A percentile compares a stretch with the other conserved stretches of the same genome.
Evolutionary conservation across 2,329 filamentous ascomycete species (phyloP).

Genomic region (Xylariomycetidae sp.): DNA sequence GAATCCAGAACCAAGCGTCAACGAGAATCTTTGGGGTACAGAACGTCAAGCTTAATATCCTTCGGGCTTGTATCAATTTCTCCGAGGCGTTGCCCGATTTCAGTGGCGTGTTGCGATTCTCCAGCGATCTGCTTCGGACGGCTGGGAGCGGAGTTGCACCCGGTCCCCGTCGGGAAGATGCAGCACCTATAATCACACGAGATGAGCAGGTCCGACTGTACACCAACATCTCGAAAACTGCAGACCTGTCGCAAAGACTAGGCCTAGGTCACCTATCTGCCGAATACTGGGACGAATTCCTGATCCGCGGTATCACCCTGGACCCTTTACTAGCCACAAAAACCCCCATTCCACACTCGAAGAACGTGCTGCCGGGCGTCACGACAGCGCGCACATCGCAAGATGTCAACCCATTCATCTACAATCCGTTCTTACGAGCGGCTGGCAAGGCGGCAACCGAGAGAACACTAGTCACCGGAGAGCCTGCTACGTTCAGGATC

Average conservation of each 20-base stretch:
- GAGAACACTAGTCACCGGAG: slow-evolving; percentile 69
- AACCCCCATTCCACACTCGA: slow-evolving; percentile 60
- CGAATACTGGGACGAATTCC: slow-evolving; percentile 95
- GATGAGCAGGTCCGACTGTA: slow-evolving; percentile 84
- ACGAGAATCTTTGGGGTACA: slow-evolving; percentile 68
- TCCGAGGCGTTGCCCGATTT: slow-evolving; percentile 93
- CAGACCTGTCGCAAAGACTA: slow-evolving; percentile 68
- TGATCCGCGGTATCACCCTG: slow-evolving; percentile 71
- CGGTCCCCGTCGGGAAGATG: slow-evolving; percentile 60
- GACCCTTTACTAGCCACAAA: slow-evolving; percentile 55
- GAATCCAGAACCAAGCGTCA: slow-evolving; percentile 54
- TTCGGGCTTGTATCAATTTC: slow-evolving; percentile 86
- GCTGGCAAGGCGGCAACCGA: slow-evolving; percentile 55
- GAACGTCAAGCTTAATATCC: slow-evolving; percentile 75
- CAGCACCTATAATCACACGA: slow-evolving; percentile 61
- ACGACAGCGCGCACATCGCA: slow-evolving; percentile 47
- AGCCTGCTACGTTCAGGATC: slow-evolving; percentile 70
- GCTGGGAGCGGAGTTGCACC: slow-evolving; percentile 77
- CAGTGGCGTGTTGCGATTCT: slow-evolving; percentile 80
- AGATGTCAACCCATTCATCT: slow-evolving; percentile 80
- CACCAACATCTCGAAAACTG: slow-evolving; percentile 80
- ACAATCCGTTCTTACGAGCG: slow-evolving; percentile 82
- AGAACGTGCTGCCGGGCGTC: slow-evolving; percentile 46
- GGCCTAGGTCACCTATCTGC: slow-evolving; percentile 65
- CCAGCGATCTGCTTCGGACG: slow-evolving; percentile 74